A percentile compares a stretch with the other conserved stretches of the same genome.
These are phyloP conservation scores for Aurifilum marmelostoma DNA, from an alignment of 2,329 filamentous ascomycete species.

Conservation along the genomic window DNA sequence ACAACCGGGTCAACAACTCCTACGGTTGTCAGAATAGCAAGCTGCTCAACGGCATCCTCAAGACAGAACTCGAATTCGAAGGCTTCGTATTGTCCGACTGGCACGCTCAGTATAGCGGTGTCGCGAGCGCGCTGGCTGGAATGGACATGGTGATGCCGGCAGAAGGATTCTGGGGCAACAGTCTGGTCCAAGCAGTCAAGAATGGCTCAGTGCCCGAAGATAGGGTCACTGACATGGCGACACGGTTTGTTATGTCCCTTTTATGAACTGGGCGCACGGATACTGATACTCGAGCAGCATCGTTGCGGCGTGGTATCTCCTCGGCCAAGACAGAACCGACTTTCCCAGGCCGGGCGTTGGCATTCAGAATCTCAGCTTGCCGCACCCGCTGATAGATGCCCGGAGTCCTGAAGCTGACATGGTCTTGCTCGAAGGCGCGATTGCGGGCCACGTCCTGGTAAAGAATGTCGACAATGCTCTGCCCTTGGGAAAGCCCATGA, in stretches of 20 bases:
- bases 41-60: conserved; percentile 70
- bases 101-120: conserved; percentile 65
- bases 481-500: conserved; percentile 62
- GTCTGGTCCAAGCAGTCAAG: conserved; percentile 73
- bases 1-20: conserved; percentile 72
- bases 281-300: conserved; percentile 52
- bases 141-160: conserved; percentile 73
- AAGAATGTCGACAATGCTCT: conserved; percentile 70
- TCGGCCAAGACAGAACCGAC: conserved; percentile 50
- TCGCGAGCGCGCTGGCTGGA: conserved; percentile 58
- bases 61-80: conserved; percentile 65
- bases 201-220: conserved; percentile 75
- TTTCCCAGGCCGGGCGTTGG: conserved; percentile 52
- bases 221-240: conserved; percentile 78
- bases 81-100: conserved; percentile 73
- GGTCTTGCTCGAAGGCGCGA: conserved; percentile 54
- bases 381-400: conserved; percentile 53
- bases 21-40: conserved; percentile 77
- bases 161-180: conserved; percentile 62
- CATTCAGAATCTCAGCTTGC: conserved; percentile 63
- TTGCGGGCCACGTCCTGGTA: conserved; percentile 72
- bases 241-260: conserved; percentile 58
- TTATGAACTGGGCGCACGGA: conserved; percentile 37
- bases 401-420: conserved; percentile 49
- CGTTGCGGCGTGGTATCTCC: conserved; percentile 62